These are phyloP conservation scores for Suhomyces atakaporum DNA, from an alignment of 1,139 yeast genomes.

Conservation along the genomic window DNA sequence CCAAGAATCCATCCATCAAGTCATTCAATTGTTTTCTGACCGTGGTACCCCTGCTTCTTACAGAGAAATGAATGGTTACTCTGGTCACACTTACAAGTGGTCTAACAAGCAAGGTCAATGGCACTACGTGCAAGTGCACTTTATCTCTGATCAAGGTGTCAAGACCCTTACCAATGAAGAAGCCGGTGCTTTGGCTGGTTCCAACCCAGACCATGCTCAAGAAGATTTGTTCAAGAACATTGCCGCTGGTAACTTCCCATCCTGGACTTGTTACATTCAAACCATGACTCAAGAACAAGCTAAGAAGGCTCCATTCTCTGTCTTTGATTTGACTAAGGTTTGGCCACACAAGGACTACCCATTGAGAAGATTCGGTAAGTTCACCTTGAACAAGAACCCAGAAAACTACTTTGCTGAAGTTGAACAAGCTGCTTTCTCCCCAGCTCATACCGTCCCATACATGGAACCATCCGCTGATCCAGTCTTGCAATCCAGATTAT, in stretches of 20 bases:
- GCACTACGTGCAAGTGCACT: constrained; percentile 68
- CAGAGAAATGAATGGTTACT: constrained; percentile 72
- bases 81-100: constrained; percentile 78
- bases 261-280: constrained; percentile 68
- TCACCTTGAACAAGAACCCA: constrained; percentile 71
- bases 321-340: constrained; percentile 73
- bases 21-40: constrained; percentile 35
- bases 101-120: constrained; percentile 63
- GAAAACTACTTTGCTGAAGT: constrained; percentile 79
- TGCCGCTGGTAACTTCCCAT: constrained; percentile 60
- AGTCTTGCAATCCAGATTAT: constrained; percentile 79
- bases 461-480: constrained; percentile 87
- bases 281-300: constrained; percentile 76
- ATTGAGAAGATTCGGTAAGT: constrained; percentile 70
- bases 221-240: constrained; percentile 59
- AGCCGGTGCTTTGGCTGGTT: constrained; percentile 56
- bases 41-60: constrained; percentile 71
- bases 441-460: constrained; percentile 82
- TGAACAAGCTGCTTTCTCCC: constrained; percentile 82
- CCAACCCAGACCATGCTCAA: constrained; percentile 64
- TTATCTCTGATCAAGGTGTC: constrained; percentile 63
- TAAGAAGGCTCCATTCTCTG: constrained; percentile 54
- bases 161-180: constrained; percentile 58
- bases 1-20: constrained; percentile 39
- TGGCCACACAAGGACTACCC: constrained; percentile 84